phyloP scores from a whole-genome alignment of 148 eudicot species.

The Vaccinium vitisidaea region DNA sequence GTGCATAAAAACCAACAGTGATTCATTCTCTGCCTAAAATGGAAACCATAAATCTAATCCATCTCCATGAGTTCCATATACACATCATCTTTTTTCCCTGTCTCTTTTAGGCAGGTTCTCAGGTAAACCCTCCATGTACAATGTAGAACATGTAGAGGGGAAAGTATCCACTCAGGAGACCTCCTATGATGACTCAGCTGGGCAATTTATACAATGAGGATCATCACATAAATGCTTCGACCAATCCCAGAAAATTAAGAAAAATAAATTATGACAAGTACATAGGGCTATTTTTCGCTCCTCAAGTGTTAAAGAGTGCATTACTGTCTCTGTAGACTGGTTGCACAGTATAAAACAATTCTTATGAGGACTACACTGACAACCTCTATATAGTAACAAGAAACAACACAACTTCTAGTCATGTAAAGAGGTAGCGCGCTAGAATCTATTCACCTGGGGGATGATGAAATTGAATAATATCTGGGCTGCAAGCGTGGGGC shows the following conservation, averaged over 20 bases:
- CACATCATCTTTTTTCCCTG: not conserved
- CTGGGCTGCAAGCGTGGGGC: constrained; percentile 95
- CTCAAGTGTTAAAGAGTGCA: not conserved
- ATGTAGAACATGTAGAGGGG: not conserved
- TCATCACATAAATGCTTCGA: not conserved
- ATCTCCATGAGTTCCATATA: not conserved
- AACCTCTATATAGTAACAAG: not conserved
- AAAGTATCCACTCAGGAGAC: not conserved
- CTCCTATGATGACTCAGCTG: not conserved
- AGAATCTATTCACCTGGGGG: constrained; percentile 54
- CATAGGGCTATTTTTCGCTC: not conserved
- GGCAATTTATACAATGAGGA: not conserved
- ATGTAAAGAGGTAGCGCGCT: not conserved
- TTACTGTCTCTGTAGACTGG: not conserved
- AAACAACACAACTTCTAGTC: not conserved
- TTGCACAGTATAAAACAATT: not conserved
- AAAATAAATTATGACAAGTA: not conserved
- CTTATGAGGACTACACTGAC: not conserved
- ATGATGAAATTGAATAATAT: constrained; percentile 95
- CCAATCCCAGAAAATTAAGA: not conserved
- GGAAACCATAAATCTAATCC: not conserved
- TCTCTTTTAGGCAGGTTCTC: not conserved
- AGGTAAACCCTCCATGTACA: not conserved
- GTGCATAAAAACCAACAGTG: not conserved
- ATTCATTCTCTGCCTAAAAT: not conserved